Evolutionary conservation across 2,329 filamentous ascomycete species (phyloP), one percentile per base, ranked within the genome.

Genomic region (Nothophaeocryptopus gaeumannii): DNA sequence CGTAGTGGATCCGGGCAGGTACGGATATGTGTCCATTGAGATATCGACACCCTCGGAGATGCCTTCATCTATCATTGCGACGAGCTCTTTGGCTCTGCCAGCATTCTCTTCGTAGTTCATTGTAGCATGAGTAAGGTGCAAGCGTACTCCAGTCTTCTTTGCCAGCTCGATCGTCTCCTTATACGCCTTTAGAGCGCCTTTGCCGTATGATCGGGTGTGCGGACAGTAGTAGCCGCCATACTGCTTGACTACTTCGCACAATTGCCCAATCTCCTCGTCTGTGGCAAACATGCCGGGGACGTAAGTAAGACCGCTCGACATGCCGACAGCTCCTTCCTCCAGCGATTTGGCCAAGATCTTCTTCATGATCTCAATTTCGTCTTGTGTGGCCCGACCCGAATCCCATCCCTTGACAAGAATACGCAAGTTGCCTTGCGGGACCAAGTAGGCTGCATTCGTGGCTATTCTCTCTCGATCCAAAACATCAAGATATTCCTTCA

Each of bases 61-160:
- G 10, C 56, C 61, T 35, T 49, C 45, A 39, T 63, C 62, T n/a
- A 64, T 58, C 58, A 63, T 62, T 4, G 11, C 29, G 3, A 63
- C 51, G 14, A 63, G 45, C 45, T 64, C 62, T 10, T 58, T 52
- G 10, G 62, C 61, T 31, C 60, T 39, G 8, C 62, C 59, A 9
- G 57, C 57, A 20, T 64, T 64, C 47, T 63, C 61, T 1, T 56
- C 55, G 34, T 60, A 62, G 34, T 64, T 64, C 46, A 64, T 56
- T 10, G 62, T 64, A 5, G 62, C 62, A 47, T 64, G 62, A 13
- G 62, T 63, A 8, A 64, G 43, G 43, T 64, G 62, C 13, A 64
- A 47, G 15, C 61, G 45, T 8, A 64, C 61, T 7, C 61, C 61
- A 2, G 60, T 63, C 45, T 58, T 47, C 33, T 52, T 55, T 7